Evolutionary conservation across 306 rosid species (phyloP).

Genomic region (Cucurbita moschata): DNA sequence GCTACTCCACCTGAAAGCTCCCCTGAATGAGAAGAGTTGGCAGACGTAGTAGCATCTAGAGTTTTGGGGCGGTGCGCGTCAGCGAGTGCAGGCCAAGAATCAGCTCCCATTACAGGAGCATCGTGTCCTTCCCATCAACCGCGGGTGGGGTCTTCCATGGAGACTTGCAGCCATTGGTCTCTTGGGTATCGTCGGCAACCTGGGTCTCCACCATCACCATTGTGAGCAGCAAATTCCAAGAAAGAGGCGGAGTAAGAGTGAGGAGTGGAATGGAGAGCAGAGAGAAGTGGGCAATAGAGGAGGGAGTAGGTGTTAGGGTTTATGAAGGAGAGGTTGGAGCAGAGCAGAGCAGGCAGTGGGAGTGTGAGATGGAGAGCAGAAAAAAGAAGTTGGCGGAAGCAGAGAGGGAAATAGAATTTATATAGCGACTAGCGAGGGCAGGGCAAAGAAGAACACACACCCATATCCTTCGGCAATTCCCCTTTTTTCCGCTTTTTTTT

Average conservation of each 20-base stretch:
- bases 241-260: neutral
- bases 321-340: neutral
- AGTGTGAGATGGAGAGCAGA: neutral
- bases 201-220: constrained; percentile 76
- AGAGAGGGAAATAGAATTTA: constrained; percentile 1
- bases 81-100: constrained; percentile 81
- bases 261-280: too few relatives aligned
- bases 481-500: too few relatives aligned
- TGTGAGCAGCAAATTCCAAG: neutral
- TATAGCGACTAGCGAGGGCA: neutral
- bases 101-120: constrained; percentile 48
- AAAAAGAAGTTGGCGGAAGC: neutral
- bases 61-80: constrained; percentile 55
- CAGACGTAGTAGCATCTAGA: constrained; percentile 18
- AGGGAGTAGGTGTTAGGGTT: constrained; percentile 30
- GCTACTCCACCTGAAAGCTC: constrained; percentile 19
- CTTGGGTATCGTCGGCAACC: constrained; percentile 35
- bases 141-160: constrained; percentile 64
- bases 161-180: constrained; percentile 47
- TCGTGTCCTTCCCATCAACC: constrained; percentile 25
- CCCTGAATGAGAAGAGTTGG: constrained; percentile 20
- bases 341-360: neutral
- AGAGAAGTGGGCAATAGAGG: neutral
- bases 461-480: too few relatives aligned
- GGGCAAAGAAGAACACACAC: too few relatives aligned